These are phyloP conservation scores for Suhomyces emberorum DNA, from an alignment of 805 yeast species.

Conservation along the genomic window DNA sequence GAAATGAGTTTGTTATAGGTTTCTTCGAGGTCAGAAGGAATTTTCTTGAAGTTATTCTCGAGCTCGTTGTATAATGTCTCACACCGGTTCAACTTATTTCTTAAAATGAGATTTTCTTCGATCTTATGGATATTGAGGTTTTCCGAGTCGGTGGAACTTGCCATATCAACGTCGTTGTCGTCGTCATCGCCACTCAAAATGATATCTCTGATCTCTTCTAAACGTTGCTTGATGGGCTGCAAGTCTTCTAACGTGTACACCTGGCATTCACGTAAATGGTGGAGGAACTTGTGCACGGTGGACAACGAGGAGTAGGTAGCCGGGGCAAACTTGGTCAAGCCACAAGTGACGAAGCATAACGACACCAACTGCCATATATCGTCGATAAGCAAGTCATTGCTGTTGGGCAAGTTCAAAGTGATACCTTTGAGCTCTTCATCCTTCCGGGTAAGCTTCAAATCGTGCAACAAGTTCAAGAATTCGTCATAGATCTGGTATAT, in stretches of 20 bases:
- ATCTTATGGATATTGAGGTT: constrained; percentile 32
- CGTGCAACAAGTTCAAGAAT: constrained; percentile 53
- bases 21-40: constrained; percentile 37
- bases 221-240: constrained; percentile 68
- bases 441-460: constrained; percentile 51
- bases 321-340: constrained; percentile 85
- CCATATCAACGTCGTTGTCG: constrained; percentile 8
- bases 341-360: constrained; percentile 86
- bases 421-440: constrained; percentile 40
- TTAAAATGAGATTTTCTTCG: constrained; percentile 60
- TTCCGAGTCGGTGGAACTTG: neutral
- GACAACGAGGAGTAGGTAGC: constrained; percentile 89
- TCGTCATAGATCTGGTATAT: constrained; percentile 57
- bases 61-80: constrained; percentile 53
- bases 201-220: constrained; percentile 65
- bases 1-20: constrained; percentile 58
- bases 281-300: constrained; percentile 80
- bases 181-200: constrained; percentile 32
- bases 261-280: constrained; percentile 75
- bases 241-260: constrained; percentile 84
- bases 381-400: constrained; percentile 73
- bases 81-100: constrained; percentile 65
- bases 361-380: constrained; percentile 88
- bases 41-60: constrained; percentile 46
- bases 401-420: constrained; percentile 39